These are phyloP conservation scores for Leccinum insolens DNA, from an alignment of 1,284 basidiomycete genomes.

Conservation along the genomic window DNA sequence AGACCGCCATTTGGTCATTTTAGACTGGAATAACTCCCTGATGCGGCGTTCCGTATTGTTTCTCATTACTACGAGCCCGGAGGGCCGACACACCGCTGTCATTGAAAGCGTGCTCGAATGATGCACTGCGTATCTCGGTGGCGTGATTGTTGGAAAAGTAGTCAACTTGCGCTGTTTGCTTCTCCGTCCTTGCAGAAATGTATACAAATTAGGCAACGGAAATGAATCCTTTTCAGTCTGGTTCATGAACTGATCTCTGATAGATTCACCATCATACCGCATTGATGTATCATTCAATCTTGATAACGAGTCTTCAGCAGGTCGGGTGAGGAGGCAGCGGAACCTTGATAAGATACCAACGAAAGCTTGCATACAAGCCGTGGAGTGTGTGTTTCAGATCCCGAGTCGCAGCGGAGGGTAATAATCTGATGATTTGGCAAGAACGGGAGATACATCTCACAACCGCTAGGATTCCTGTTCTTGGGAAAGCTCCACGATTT, in stretches of 20 bases:
- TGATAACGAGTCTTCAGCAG: not conserved
- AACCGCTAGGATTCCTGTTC: slow-evolving; percentile 8
- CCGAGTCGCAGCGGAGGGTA: not conserved
- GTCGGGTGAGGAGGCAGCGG: not conserved
- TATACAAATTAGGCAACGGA: not conserved
- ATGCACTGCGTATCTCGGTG: not conserved
- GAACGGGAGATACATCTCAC: slow-evolving; percentile 8
- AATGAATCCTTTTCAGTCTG: not conserved
- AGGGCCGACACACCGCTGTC: not conserved
- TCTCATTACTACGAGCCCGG: not conserved
- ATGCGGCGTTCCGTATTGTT: not conserved
- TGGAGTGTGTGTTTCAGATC: not conserved
- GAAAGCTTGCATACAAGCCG: not conserved
- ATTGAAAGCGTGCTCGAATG: not conserved
- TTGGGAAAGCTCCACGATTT: slow-evolving; percentile 73
- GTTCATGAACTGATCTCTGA: not conserved
- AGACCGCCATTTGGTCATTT: not conserved
- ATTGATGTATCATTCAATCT: not conserved
- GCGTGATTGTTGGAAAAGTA: not conserved
- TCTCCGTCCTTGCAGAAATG: not conserved
- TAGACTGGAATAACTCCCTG: not conserved
- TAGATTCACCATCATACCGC: not conserved
- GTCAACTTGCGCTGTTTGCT: not conserved
- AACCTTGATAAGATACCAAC: not conserved
- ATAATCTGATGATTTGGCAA: not conserved